Evolutionary conservation across 177 flowering plant genomes (phyloP).

Genomic region (Tripterygium wilfordii): DNA sequence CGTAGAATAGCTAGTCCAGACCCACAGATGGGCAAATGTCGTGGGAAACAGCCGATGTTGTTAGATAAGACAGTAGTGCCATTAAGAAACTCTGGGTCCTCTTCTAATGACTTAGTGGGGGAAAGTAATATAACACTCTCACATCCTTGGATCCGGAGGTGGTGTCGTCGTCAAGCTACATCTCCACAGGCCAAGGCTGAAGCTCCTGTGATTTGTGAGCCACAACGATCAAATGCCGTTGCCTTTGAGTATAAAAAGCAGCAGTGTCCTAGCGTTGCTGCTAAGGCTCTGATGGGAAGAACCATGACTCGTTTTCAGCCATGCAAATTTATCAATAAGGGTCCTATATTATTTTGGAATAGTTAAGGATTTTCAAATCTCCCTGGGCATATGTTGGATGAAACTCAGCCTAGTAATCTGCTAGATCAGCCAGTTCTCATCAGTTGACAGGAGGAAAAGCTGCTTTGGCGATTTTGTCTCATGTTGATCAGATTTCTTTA

Average conservation of each 20-base stretch:
- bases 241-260: constrained; percentile 32
- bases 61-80: constrained; percentile 14
- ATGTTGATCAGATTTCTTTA: no score
- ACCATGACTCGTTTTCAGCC: constrained; percentile 48
- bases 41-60: constrained; percentile 18
- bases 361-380: constrained; percentile 18
- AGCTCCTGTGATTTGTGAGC: constrained; percentile 30
- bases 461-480: no score
- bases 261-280: constrained; percentile 78
- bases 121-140: constrained; percentile 27
- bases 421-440: no score
- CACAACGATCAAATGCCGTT: constrained; percentile 29
- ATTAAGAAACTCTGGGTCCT: constrained; percentile 14
- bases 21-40: constrained; percentile 10
- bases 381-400: no score
- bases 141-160: constrained; percentile 74
- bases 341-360: constrained; percentile 63
- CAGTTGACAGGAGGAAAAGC: background rate
- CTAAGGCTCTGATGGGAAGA: constrained; percentile 90
- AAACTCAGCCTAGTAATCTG: no score
- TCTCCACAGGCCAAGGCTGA: constrained; percentile 16
- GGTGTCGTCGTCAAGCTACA: constrained; percentile 30
- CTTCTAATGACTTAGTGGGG: constrained; percentile 16
- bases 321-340: constrained; percentile 46
- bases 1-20: constrained; percentile 23